Base-by-base conservation (phyloP, 2,329 filamentous ascomycete species). In the Calonectria pseudoreteaudii region DNA sequence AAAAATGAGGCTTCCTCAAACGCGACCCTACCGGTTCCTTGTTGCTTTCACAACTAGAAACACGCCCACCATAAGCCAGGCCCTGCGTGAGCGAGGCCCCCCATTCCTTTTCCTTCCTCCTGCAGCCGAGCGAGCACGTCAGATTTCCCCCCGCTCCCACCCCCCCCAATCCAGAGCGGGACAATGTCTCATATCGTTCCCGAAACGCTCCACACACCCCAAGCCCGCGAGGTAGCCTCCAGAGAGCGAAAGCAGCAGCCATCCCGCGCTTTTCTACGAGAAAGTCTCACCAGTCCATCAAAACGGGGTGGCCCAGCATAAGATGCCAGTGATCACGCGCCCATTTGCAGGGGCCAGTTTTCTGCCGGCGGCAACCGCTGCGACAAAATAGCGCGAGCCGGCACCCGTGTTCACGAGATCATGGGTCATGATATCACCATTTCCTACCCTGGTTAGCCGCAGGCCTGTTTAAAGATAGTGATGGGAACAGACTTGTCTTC, bases 1-100 rank as follows among this genome's bases (percentile, higher is more conserved):
- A 44, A 58, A 62, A 62, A 62, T 36, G 56, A 62, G 56, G 56
- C 56, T 62, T 28, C 56, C 56, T 28, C 56, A 20, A 62, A 41
- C 56, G 20, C 36, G 36, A 62, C 56, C 56, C 18, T 62, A 23
- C 23, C 11, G 23, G 52, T 5, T 18, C 14, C 16, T 28, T 26
- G 14, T 36, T 41, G 23, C 56, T 41, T 41, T 4, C 8, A 18
- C 26, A n/a, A 23, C 23, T 62, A 62, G 56, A 62, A 18, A 28
- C 56, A 62, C 36, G n/a, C 34, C 56, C 36, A 11, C 13, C 10
- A 26, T 16, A 2, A 36, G 31, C 53, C 38, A 41, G 16, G 30
- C 26, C 26, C 26, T 31, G 28, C 41, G 41, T 20, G 52, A 56
- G 18, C 28, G 52, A 56, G 52, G 52, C 52, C 52, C 52, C 7